These are phyloP conservation scores for Chaetomium sp. DNA, from an alignment of 2,329 filamentous ascomycete species.

Conservation along the genomic window DNA sequence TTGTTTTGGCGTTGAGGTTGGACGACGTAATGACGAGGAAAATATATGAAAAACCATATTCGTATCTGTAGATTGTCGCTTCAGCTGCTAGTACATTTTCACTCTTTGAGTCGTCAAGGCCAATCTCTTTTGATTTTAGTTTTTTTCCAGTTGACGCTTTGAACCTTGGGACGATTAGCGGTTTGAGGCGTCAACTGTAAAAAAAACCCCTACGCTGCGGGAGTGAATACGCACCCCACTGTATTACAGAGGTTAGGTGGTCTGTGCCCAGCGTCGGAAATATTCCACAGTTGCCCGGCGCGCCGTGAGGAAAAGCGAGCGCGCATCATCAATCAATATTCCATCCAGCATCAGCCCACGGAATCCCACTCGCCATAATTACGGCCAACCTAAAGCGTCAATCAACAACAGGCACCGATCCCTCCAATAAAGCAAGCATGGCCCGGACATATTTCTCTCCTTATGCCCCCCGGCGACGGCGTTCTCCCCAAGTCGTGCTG, in stretches of 20 bases:
- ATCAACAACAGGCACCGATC: background rate
- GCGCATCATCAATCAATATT: background rate
- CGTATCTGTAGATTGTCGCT: background rate
- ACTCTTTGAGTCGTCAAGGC: background rate
- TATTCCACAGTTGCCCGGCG: background rate
- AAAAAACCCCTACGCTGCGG: background rate
- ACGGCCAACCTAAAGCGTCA: background rate
- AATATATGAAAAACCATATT: background rate
- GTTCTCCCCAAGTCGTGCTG: constrained; percentile 29
- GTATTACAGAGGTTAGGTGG: background rate
- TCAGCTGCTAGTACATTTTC: background rate
- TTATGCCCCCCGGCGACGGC: constrained; percentile 30
- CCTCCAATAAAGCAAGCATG: constrained; percentile 4
- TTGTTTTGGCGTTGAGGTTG: background rate
- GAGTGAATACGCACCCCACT: background rate
- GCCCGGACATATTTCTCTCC: constrained; percentile 23
- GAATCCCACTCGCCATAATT: background rate
- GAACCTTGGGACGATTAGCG: background rate
- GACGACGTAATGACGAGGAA: background rate
- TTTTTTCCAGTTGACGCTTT: background rate
- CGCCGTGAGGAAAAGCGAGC: background rate
- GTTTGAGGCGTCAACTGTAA: background rate
- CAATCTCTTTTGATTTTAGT: background rate
- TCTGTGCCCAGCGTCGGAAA: background rate
- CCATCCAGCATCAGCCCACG: background rate